phyloP scores from a whole-genome alignment of 2,329 filamentous ascomycete species.

The Harringtonia lauricola region DNA sequence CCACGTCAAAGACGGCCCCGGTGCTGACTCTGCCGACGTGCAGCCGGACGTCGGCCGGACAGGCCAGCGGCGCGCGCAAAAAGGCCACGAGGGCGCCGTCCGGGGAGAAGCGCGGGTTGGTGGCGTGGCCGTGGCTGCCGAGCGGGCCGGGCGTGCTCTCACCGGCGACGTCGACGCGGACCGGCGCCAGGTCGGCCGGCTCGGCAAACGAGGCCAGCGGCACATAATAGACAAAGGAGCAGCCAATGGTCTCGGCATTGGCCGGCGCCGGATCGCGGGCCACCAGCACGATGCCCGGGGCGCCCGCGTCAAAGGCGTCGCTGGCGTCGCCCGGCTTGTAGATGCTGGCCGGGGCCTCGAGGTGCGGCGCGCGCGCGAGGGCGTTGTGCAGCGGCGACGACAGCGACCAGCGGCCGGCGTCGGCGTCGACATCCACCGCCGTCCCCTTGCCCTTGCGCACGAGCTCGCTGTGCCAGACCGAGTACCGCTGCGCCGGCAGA shows the following conservation, averaged over 20 bases:
- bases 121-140: neutral
- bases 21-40: constrained; percentile 20
- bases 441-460: constrained; percentile 2
- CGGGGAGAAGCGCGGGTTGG: constrained; percentile 24
- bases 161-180: neutral
- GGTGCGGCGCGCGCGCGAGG: constrained; percentile 14
- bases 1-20: constrained; percentile 18
- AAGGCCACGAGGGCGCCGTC: constrained; percentile 25
- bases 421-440: neutral
- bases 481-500: constrained; percentile 18
- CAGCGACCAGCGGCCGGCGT: constrained; percentile 18
- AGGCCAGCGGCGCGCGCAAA: constrained; percentile 15
- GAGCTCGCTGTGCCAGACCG: constrained; percentile 28
- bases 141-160: neutral
- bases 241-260: constrained; percentile 8
- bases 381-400: constrained; percentile 20
- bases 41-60: constrained; percentile 17
- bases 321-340: constrained; percentile 14
- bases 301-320: constrained; percentile 21
- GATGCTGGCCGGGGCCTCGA: constrained; percentile 21
- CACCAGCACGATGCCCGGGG: constrained; percentile 23
- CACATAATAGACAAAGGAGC: constrained; percentile 21
- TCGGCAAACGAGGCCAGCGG: constrained; percentile 20
- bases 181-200: constrained; percentile 2
- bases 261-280: constrained; percentile 13